Evolutionary conservation across 2,329 filamentous ascomycete species (phyloP).

Genomic region (Purpureocillium lavendulum): DNA sequence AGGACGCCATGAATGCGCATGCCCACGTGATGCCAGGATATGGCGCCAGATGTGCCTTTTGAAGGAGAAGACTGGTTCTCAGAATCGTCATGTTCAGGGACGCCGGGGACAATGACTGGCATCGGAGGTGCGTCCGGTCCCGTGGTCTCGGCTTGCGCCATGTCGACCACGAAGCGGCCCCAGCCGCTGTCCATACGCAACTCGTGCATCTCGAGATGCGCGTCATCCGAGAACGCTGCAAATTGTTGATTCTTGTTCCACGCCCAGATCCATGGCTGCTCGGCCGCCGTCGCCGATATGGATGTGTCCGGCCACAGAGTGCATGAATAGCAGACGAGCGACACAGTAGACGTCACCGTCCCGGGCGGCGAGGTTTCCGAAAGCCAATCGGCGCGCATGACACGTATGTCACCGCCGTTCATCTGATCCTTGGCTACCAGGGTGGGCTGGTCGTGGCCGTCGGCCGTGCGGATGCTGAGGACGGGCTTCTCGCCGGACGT

Average conservation of each 20-base stretch:
- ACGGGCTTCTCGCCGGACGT: conserved; percentile 4
- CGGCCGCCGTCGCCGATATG: conserved; percentile 9
- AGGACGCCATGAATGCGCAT: conserved; percentile 9
- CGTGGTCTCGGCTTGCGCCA: conserved; percentile 8
- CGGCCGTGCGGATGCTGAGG: conserved; percentile 9
- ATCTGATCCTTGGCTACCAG: conserved; percentile 1
- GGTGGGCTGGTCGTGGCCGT: conserved; percentile 6
- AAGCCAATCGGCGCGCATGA: conserved; percentile 8
- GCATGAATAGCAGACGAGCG: conserved; percentile 15
- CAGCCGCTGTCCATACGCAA: conserved; percentile 7
- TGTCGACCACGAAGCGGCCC: conserved; percentile 11
- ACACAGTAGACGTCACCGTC: conserved; percentile 7
- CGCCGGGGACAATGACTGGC: conserved; percentile 3
- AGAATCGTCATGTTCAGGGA: conserved; percentile 5
- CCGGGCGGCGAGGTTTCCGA: background rate
- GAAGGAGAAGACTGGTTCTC: conserved; percentile 2
- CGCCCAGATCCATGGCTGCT: conserved; percentile 17
- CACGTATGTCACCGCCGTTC: conserved; percentile 6
- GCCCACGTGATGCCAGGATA: background rate
- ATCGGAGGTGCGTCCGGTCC: conserved; percentile 4
- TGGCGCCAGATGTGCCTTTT: background rate
- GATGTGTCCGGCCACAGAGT: conserved; percentile 10
- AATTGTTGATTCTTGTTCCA: conserved; percentile 14
- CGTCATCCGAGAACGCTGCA: conserved; percentile 7
- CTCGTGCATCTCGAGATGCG: conserved; percentile 8